Evolutionary conservation across 805 yeast species (phyloP), one percentile per base, ranked within the genome.

Genomic region (Zygoascus ofunaensis): DNA sequence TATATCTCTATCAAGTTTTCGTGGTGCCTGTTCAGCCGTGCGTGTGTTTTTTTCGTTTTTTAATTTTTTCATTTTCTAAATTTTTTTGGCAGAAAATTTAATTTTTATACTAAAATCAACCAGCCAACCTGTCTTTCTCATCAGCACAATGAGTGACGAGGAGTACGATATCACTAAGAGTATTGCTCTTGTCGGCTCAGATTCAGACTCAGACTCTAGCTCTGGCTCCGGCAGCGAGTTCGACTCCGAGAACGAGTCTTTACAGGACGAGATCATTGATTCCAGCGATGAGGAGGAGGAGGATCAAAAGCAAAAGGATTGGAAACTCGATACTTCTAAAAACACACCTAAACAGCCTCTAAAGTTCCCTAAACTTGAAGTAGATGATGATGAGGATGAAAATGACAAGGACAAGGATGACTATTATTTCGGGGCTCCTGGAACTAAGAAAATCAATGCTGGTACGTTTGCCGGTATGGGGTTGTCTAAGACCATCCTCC

Each of bases 401-500:
- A 50, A 30, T n/a, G 38, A 45, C 17, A 56, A 57, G 23, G 55
- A 35, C 10, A 45, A 37, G 8, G 47, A 44, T 20, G 20, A 26
- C 3, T 48, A 46, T 18, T 52, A 46, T 32, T 54, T 53, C 37
- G 44, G 50, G 30, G 49, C 55, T 15, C 49, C 57, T 0, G 41
- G 43, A n/a, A 49, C 55, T 24, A 61, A 60, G 41, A 56, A 59
- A 39, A 44, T 65, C 44, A 48, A 63, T 12, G 51, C 56, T 5
- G 95, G 96, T 33, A 76, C 94, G 21, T 90, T 90, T 69, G 86
- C 87, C 3, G 81, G 94, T 38, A 84, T 90, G 66, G 97, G 97
- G 1, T 71, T 92, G 40, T 82, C 94, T 14, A 82, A 81, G 58
- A 68, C 74, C 43, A 62, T 89, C 4, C 59, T 87, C 47, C 64